Base-by-base conservation (phyloP, 805 yeast species). In the Scheffersomyces ergatensis region DNA sequence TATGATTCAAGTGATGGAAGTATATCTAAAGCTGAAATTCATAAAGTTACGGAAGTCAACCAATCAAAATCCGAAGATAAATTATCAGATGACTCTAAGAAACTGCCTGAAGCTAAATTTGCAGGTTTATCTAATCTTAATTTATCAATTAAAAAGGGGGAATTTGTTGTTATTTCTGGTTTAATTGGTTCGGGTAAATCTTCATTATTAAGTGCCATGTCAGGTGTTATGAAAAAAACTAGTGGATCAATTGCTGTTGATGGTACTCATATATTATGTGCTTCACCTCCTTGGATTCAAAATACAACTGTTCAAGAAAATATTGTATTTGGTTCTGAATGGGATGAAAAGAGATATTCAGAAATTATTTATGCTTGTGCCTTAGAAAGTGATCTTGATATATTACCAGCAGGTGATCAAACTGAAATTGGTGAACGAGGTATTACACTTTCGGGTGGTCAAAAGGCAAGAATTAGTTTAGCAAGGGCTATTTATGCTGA, bases 341-440 rank as follows among this genome's bases (percentile, higher is more conserved):
- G 57, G 42, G 78, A 82, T 41, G 63, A 70, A 38, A 54, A 61
- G 2, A 73, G 66, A 45, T 87, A 87, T 55, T 53, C 73, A 5
- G 60, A 63, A 13, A 76, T 86, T 5, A 57, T 88, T 12, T 62
- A 71, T 29, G 83, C 83, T 1, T 87, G 95, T 61, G 82, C 89
- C 0, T 63, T 87, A 44, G 68, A 67, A 24, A 76, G 74, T 35
- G 96, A 87, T 60, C 69, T 87, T 47, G 74, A 76, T 3, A 72
- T 78, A 33, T 62, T 88, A 25, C 84, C 85, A 8, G 88, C 82
- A 27, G 92, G 92, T 25, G 95, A 87, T 51, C 52, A 60, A 39
- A 85, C 95, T 0, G 86, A 85, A 57, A 85, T 87, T 51, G 95
- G 95, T 46, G 95, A 87, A 58, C 74, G 87, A 57, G 95, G 95